Evolutionary conservation across 148 eudicot genomes (phyloP).

Genomic region (Pouteria glomerata): DNA sequence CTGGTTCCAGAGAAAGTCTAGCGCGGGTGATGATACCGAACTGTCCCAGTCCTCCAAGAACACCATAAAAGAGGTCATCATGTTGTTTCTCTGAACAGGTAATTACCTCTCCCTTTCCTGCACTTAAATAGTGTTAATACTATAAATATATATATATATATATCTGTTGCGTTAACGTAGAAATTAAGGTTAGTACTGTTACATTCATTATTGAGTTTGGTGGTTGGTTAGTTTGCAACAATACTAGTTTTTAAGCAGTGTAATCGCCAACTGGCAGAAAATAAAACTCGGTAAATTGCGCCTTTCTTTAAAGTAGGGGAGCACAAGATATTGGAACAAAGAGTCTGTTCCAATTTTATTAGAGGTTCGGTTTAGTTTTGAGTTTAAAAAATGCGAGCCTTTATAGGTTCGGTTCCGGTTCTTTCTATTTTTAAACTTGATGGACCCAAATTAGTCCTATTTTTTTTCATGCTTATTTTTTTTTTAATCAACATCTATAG

Average conservation of each 20-base stretch:
- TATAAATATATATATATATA: neutral
- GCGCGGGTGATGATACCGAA: constrained; percentile 90
- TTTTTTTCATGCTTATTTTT: too few species aligned
- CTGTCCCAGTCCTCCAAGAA: constrained; percentile 95
- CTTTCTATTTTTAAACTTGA: too few species aligned
- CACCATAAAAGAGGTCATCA: constrained; percentile 74
- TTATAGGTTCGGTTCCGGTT: too few species aligned
- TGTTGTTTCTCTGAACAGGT: constrained; percentile 64
- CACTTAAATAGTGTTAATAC: neutral
- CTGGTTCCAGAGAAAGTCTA: constrained; percentile 68
- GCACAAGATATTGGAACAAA: too few species aligned
- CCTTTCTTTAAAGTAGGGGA: neutral
- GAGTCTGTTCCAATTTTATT: too few species aligned
- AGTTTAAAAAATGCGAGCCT: too few species aligned
- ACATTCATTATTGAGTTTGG: neutral
- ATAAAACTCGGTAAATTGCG: neutral
- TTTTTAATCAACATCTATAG: too few species aligned
- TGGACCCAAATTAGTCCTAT: too few species aligned
- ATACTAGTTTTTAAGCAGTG: neutral
- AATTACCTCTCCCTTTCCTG: constrained; percentile 82
- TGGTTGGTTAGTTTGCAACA: neutral
- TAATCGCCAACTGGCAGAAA: neutral
- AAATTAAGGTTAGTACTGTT: neutral
- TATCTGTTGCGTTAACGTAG: neutral
- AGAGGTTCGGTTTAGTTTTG: too few species aligned